Evolutionary conservation across 371 early-diverging fungal genomes (phyloP).

Genomic region (Gilbertella persicaria): DNA sequence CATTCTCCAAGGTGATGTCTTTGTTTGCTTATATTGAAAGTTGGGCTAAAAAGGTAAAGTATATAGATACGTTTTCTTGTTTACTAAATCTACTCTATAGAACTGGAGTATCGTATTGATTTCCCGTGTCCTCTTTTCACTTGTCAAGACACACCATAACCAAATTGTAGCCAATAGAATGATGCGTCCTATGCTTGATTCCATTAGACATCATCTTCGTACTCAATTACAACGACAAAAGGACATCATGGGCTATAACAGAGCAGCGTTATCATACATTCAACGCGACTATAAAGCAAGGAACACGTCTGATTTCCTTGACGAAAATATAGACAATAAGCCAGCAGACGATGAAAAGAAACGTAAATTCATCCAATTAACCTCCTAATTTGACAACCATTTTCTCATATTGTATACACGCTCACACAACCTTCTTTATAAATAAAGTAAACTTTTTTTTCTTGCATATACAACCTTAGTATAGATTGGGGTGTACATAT

Average conservation of each 20-base stretch:
- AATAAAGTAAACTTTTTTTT: too few relatives aligned
- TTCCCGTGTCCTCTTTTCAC: conserved; percentile 78
- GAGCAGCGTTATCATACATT: conserved; percentile 72
- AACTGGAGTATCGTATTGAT: conserved; percentile 77
- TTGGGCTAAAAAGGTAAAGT: conserved; percentile 78
- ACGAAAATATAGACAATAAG: conserved; percentile 43
- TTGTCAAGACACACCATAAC: conserved; percentile 83
- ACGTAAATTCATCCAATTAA: conserved; percentile 66
- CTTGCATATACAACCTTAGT: too few relatives aligned
- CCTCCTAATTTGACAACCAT: conserved; percentile 16
- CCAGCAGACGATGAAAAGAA: conserved; percentile 64
- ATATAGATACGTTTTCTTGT: background rate
- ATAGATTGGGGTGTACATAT: too few relatives aligned
- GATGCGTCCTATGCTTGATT: conserved; percentile 77
- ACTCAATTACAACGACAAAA: conserved; percentile 68
- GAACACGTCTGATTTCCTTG: conserved; percentile 75
- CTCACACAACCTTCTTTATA: too few relatives aligned
- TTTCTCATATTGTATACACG: too few relatives aligned
- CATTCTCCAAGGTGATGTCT: conserved; percentile 76
- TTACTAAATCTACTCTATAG: conserved; percentile 31
- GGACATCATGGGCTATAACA: conserved; percentile 77
- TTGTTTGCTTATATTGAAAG: conserved; percentile 74
- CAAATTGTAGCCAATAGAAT: conserved; percentile 78
- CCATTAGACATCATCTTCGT: conserved; percentile 68
- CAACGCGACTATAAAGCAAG: conserved; percentile 73